phyloP scores from a whole-genome alignment of 78 protist genomes.

The Protostelium mycophagum region DNA sequence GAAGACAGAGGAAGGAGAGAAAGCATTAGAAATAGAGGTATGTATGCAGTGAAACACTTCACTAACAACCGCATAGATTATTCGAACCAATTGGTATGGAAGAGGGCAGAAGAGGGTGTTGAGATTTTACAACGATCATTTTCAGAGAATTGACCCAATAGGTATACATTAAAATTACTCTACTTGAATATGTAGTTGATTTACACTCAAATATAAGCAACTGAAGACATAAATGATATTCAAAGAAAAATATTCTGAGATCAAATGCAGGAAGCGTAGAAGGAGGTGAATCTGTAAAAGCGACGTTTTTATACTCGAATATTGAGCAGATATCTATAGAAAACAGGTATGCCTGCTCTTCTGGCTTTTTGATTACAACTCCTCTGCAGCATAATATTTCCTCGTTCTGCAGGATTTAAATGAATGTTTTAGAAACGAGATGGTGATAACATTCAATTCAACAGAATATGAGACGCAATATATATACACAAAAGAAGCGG shows the following conservation, averaged over 20 bases:
- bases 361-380: background rate
- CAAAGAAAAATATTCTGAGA: background rate
- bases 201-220: too few species aligned
- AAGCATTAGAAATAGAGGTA: background rate
- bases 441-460: background rate
- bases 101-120: background rate
- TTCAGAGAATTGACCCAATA: background rate
- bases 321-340: background rate
- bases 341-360: background rate
- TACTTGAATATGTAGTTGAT: too few species aligned
- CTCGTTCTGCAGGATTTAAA: too few species aligned
- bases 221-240: background rate
- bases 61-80: background rate
- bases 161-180: too few species aligned
- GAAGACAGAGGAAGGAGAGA: background rate
- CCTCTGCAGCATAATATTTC: too few species aligned
- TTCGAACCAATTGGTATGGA: background rate
- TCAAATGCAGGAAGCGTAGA: background rate
- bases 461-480: background rate
- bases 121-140: background rate
- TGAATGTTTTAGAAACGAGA: background rate
- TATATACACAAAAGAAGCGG: background rate
- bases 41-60: background rate
- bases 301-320: background rate
- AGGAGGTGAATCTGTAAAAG: background rate